phyloP scores from a whole-genome alignment of 306 rosid genomes.

The Inga laurina region DNA sequence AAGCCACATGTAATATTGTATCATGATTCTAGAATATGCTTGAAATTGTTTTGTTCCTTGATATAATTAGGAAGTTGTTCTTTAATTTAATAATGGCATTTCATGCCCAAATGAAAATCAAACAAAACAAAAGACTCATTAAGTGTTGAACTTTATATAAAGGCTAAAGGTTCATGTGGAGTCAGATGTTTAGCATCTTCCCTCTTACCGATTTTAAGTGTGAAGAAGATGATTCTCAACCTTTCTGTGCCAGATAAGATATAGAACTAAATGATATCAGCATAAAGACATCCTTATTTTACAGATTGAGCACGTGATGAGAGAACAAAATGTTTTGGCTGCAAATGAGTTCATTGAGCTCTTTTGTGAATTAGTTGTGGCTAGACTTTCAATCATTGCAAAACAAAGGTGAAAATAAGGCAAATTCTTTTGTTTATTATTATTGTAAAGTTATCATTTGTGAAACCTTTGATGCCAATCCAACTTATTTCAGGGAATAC shows the following conservation, averaged over 20 bases:
- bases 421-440: not conserved
- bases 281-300: slow-evolving; percentile 8
- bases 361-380: slow-evolving; percentile 81
- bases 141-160: too few species aligned
- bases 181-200: not conserved
- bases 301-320: slow-evolving; percentile 96
- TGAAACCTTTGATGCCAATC: slow-evolving; percentile 34
- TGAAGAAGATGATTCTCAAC: not conserved
- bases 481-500: slow-evolving; percentile 65
- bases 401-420: slow-evolving; percentile 68
- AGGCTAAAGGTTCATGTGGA: too few species aligned
- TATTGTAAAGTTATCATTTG: not conserved
- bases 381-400: slow-evolving; percentile 82
- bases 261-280: not conserved
- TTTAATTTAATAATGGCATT: too few species aligned
- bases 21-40: too few species aligned
- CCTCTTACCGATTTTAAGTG: not conserved
- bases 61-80: not conserved
- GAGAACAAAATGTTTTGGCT: slow-evolving; percentile 92
- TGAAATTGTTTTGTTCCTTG: too few species aligned
- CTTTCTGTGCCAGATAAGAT: not conserved
- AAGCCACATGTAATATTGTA: too few species aligned
- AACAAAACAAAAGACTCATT: too few species aligned
- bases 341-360: slow-evolving; percentile 95
- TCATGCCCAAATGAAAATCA: too few species aligned